A percentile compares a stretch with the other conserved stretches of the same genome.
Evolutionary conservation across 805 yeast species (phyloP).

Genomic region (Pichia occidentalis): DNA sequence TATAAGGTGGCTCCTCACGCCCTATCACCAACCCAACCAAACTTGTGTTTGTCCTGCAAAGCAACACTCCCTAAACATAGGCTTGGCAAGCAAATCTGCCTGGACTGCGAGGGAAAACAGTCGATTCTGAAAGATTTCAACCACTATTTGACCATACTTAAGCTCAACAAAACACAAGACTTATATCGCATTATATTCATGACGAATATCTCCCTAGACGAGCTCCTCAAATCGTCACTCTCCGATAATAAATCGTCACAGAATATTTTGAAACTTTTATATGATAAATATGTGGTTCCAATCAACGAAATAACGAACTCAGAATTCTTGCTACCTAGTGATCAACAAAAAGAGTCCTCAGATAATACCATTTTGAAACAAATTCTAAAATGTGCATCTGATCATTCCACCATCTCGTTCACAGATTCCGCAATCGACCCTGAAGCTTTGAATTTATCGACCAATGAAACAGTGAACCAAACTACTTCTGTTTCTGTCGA

Average conservation of each 20-base stretch:
- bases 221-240: slow-evolving; percentile 19
- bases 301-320: slow-evolving; percentile 27
- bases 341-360: slow-evolving; percentile 8
- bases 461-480: slow-evolving; percentile 9
- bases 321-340: slow-evolving; percentile 22
- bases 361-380: slow-evolving; percentile 11
- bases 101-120: slow-evolving; percentile 20
- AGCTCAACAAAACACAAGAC: slow-evolving; percentile 21
- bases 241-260: slow-evolving; percentile 20
- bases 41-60: slow-evolving; percentile 16
- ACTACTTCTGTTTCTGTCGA: slow-evolving; percentile 10
- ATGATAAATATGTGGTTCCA: slow-evolving; percentile 26
- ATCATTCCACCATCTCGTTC: slow-evolving; percentile 14
- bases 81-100: slow-evolving; percentile 20
- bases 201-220: slow-evolving; percentile 17
- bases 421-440: slow-evolving; percentile 21
- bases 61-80: slow-evolving; percentile 9
- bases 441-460: slow-evolving; percentile 16
- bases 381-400: slow-evolving; percentile 19
- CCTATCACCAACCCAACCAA: slow-evolving; percentile 12
- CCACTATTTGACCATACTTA: slow-evolving; percentile 22
- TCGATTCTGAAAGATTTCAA: slow-evolving; percentile 23
- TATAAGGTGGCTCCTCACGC: slow-evolving; percentile 10
- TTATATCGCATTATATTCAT: slow-evolving; percentile 23
- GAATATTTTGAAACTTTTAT: slow-evolving; percentile 20